phyloP scores from a whole-genome alignment of 2,329 filamentous ascomycete species.

The Aspergillus hiratsukae region DNA sequence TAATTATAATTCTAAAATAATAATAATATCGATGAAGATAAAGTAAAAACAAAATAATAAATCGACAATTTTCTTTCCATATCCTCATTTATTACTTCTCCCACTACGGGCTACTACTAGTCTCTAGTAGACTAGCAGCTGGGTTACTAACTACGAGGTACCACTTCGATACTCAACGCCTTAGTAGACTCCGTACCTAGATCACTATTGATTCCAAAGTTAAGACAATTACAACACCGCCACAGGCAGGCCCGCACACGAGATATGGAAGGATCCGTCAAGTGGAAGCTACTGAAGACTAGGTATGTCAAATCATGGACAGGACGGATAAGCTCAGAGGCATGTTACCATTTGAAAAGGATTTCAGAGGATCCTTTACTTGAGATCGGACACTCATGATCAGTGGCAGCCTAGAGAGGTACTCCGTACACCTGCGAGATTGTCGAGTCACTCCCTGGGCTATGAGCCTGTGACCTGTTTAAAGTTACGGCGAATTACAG shows the following conservation, averaged over 20 bases:
- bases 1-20: conserved; percentile 2
- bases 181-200: conserved; percentile 1
- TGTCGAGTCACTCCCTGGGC: conserved; percentile 16
- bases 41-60: conserved; percentile 9
- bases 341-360: conserved; percentile 11
- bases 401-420: conserved; percentile 5
- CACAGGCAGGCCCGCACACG: conserved; percentile 20
- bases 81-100: not conserved
- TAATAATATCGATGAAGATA: not conserved
- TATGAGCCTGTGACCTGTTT: conserved; percentile 16
- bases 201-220: conserved; percentile 1
- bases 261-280: conserved; percentile 16
- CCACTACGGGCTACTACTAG: not conserved
- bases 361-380: not conserved
- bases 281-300: conserved; percentile 12
- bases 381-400: not conserved
- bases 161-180: not conserved
- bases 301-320: conserved; percentile 5
- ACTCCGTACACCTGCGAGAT: conserved; percentile 12
- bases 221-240: conserved; percentile 14
- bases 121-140: not conserved
- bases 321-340: conserved; percentile 19
- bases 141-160: not conserved
- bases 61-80: not conserved
- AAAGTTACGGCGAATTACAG: conserved; percentile 29